Evolutionary conservation across 805 yeast genomes (phyloP), one percentile per base, ranked within the genome.

Genomic region (Candida anglica): DNA sequence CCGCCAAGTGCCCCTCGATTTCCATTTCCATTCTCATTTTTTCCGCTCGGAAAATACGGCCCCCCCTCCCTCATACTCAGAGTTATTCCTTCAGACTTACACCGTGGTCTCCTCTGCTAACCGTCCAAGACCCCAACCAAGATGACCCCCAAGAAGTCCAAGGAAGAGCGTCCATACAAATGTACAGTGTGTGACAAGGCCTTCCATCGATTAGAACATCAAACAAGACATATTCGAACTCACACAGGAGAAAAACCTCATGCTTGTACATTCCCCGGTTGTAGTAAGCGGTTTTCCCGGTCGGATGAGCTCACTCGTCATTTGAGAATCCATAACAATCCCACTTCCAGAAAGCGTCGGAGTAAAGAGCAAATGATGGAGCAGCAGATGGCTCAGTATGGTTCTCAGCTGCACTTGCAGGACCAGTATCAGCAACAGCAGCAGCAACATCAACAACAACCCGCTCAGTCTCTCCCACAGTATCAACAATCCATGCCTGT

Each of bases 171-270:
- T 43, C 96, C 96, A 3, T 88, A 84, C 67, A 78, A 79, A 48
- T 87, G 96, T 51, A 81, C 89, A 15, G 68, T 84, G 48, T 87
- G 96, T 58, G 79, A 77, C 32, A 85, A 86, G 62, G 86, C 94
- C 7, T 87, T 87, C 56, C 91, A 86, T 56, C 71, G 96, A 40
- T 65, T 87, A 30, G 96, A 87, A 57, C 96, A 87, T 57, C 94
- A 86, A 53, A 87, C 95, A 9, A 73, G 96, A 45, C 96, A 87
- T 56, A 82, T 88, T 46, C 69, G 96, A 38, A 87, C 95, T 7
- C 96, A 87, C 61, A 87, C 96, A 0, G 96, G 96, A 31, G 95
- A 87, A 56, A 85, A 86, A 55, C 95, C 96, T 2, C 93, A 85
- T 53, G 79, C 77, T 32, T 87, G 96, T 59, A 73, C 79, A 14